Conservation (phyloP, 2,329 filamentous ascomycete genomes). For the Talaromyces sp. region DNA sequence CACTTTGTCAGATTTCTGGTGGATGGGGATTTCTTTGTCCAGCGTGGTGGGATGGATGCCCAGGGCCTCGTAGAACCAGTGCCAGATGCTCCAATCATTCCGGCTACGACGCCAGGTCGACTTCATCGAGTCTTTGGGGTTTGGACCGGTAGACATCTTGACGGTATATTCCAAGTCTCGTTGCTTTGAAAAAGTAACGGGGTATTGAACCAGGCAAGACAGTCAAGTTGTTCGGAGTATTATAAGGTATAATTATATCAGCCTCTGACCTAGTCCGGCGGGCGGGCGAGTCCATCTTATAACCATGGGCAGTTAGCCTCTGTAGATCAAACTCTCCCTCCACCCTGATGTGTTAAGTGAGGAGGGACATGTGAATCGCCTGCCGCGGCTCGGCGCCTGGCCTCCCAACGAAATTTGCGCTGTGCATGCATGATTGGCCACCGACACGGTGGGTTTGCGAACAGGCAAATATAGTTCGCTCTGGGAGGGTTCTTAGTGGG, state of each 20-base stretch:
- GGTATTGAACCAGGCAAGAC: neutral
- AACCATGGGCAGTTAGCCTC: neutral
- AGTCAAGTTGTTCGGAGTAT: too few species aligned
- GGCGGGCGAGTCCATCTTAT: neutral
- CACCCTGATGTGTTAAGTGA: neutral
- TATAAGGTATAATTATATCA: neutral
- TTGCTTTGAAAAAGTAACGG: neutral
- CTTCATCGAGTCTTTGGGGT: slow-evolving; percentile 30
- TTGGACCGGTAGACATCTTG: slow-evolving; percentile 6
- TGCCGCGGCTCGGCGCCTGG: neutral
- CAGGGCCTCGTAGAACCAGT: slow-evolving; percentile 23
- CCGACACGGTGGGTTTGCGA: neutral
- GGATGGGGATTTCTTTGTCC: slow-evolving; percentile 25
- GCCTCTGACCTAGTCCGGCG: neutral
- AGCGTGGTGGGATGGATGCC: slow-evolving; percentile 17
- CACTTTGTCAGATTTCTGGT: slow-evolving; percentile 34
- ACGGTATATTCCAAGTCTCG: neutral
- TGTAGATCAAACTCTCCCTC: neutral
- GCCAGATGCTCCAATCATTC: slow-evolving; percentile 20
- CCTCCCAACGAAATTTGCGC: neutral
- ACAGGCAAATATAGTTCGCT: neutral
- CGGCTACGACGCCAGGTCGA: slow-evolving; percentile 25
- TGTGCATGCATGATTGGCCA: neutral
- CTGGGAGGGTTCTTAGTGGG: neutral
- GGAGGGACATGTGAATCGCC: neutral